Evolutionary conservation across 768 basidiomycete genomes (phyloP).

Genomic region (Mycena venus): DNA sequence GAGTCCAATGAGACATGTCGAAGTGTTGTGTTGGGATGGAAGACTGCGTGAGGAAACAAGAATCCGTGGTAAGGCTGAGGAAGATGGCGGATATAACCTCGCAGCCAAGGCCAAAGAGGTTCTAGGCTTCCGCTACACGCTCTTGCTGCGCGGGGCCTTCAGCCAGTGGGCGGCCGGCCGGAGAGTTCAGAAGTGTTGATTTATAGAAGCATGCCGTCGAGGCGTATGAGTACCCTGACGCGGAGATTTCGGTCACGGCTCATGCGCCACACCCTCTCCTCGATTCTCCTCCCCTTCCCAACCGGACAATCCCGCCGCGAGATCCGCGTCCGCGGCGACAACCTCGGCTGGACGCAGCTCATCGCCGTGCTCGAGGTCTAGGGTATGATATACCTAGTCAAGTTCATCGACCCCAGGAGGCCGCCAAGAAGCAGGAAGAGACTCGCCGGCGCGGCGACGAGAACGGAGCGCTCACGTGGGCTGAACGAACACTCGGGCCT

Average conservation of each 20-base stretch:
- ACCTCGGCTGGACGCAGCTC: no score
- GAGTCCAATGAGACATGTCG: no score
- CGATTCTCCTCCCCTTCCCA: slow-evolving; percentile 15
- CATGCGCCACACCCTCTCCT: slow-evolving; percentile 18
- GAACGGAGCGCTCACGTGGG: background rate
- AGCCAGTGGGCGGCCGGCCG: no score
- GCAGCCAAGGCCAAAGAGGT: background rate
- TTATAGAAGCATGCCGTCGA: background rate
- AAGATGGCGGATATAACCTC: no score
- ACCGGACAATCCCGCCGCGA: background rate
- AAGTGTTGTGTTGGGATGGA: no score
- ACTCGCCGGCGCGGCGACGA: slow-evolving; percentile 4
- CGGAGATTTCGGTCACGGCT: slow-evolving; percentile 10
- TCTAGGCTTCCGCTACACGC: slow-evolving; percentile 18
- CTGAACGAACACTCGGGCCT: background rate
- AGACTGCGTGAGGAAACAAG: no score
- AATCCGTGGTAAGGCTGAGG: no score
- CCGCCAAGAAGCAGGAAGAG: background rate
- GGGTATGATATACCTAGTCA: background rate
- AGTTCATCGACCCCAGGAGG: no score
- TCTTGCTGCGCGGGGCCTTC: background rate
- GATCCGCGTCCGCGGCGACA: slow-evolving; percentile 13
- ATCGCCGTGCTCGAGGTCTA: slow-evolving; percentile 5
- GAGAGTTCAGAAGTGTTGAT: slow-evolving; percentile 5
- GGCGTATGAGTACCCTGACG: slow-evolving; percentile 6